phyloP scores from a whole-genome alignment of 2,329 filamentous ascomycete genomes.

The Pseudocercospora crystallina region DNA sequence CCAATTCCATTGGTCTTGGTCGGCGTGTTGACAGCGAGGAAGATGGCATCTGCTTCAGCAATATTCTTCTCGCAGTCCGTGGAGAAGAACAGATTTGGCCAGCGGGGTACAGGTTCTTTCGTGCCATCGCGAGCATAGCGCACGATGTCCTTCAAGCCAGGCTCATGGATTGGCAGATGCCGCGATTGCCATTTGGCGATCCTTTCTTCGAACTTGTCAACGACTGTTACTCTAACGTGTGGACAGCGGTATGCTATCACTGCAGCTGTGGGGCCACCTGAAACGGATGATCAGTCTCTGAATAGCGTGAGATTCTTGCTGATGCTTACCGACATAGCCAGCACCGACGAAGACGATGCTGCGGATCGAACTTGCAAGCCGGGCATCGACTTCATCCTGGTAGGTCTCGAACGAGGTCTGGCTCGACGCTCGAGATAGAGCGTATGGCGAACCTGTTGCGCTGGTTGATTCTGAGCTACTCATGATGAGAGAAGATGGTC shows the following conservation, averaged over 20 bases:
- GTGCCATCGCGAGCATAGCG: constrained; percentile 56
- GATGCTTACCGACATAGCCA: constrained; percentile 9
- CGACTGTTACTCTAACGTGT: constrained; percentile 68
- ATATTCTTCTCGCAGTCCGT: constrained; percentile 64
- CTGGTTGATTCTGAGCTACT: constrained; percentile 10
- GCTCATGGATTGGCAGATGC: constrained; percentile 73
- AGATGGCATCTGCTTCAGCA: constrained; percentile 66
- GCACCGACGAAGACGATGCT: constrained; percentile 11
- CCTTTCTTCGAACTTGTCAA: constrained; percentile 64
- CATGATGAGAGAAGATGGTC: constrained; percentile 1
- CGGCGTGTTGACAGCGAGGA: constrained; percentile 76
- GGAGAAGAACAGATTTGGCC: constrained; percentile 74
- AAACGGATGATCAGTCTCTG: neutral
- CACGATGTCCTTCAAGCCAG: constrained; percentile 66
- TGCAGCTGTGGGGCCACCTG: constrained; percentile 70
- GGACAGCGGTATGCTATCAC: constrained; percentile 73
- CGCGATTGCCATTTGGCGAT: constrained; percentile 72
- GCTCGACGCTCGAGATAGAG: constrained; percentile 5
- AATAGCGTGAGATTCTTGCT: neutral
- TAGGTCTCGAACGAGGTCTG: constrained; percentile 6
- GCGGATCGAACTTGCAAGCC: neutral
- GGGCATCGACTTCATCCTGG: neutral
- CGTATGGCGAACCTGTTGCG: constrained; percentile 1
- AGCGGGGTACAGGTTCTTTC: constrained; percentile 38
- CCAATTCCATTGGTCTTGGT: constrained; percentile 71